phyloP scores from a whole-genome alignment of 2,329 filamentous ascomycete species.

The Fusarium albosuccineum region DNA sequence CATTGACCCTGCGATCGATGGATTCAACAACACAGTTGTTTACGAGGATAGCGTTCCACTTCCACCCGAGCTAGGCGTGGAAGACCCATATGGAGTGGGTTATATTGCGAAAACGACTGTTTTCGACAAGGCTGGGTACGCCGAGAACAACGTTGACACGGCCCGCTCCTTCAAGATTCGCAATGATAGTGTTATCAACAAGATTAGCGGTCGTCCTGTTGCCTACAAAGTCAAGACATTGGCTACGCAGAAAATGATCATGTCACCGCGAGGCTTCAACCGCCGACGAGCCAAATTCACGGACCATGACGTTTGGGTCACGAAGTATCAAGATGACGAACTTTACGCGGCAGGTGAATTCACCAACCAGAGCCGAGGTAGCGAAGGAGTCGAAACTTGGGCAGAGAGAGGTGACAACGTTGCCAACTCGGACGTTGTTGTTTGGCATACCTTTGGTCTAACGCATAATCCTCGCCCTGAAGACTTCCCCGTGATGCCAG shows the following conservation, averaged over 20 bases:
- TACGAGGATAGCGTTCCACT: conserved; percentile 18
- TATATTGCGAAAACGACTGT: conserved; percentile 56
- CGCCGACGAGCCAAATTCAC: conserved; percentile 13
- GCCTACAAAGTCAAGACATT: conserved; percentile 58
- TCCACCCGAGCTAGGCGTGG: conserved; percentile 12
- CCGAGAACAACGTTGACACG: conserved; percentile 58
- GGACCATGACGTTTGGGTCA: conserved; percentile 56
- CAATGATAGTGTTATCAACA: conserved; percentile 56
- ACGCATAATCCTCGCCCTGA: conserved; percentile 73
- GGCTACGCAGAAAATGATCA: conserved; percentile 57
- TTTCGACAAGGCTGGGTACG: conserved; percentile 56
- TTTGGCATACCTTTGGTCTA: conserved; percentile 92
- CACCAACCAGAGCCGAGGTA: conserved; percentile 45
- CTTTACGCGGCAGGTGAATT: conserved; percentile 64
- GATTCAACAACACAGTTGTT: conserved; percentile 57
- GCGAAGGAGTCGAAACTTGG: conserved; percentile 40
- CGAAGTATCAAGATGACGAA: conserved; percentile 61
- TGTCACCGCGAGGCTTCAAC: not conserved
- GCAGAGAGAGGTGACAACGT: conserved; percentile 58
- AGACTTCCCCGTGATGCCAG: conserved; percentile 75
- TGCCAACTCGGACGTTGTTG: conserved; percentile 83
- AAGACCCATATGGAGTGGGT: conserved; percentile 60
- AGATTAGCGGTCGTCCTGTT: conserved; percentile 42
- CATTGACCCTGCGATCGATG: conserved; percentile 72
- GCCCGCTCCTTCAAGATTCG: conserved; percentile 59